Conservation (phyloP, 768 basidiomycete species). For the Tylopilus plumbeoviolaceoides region DNA sequence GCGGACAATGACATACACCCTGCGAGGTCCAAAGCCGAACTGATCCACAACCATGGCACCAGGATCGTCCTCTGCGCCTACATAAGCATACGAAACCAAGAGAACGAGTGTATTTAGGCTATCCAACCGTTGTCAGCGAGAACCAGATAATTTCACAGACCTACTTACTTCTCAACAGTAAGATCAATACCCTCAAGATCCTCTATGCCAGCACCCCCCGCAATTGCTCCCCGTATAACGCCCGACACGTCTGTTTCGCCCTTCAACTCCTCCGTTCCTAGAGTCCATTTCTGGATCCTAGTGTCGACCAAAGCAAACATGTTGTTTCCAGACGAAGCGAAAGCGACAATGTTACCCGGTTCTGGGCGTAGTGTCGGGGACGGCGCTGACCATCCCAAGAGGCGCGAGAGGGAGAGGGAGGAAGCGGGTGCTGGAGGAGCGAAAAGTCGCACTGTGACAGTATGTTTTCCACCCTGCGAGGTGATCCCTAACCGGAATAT, state of each 20-base stretch:
- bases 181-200: conserved; percentile 76
- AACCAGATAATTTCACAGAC: not conserved
- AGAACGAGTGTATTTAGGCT: conserved; percentile 55
- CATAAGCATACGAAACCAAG: conserved; percentile 64
- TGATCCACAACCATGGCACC: conserved; percentile 32
- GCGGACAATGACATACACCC: conserved; percentile 61
- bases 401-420: conserved; percentile 40
- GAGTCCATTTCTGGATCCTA: conserved; percentile 63
- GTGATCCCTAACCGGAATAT: conserved; percentile 63
- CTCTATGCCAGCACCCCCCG: conserved; percentile 43
- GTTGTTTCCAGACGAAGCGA: conserved; percentile 50
- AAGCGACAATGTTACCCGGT: conserved; percentile 60
- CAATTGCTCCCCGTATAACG: conserved; percentile 45
- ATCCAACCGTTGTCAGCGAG: conserved; percentile 10
- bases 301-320: conserved; percentile 70
- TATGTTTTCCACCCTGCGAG: conserved; percentile 65
- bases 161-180: conserved; percentile 51
- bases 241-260: conserved; percentile 53
- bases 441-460: conserved; percentile 56
- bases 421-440: conserved; percentile 44
- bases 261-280: conserved; percentile 51
- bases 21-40: conserved; percentile 45
- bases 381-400: conserved; percentile 40
- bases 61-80: conserved; percentile 39
- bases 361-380: conserved; percentile 39